Evolutionary conservation across 2,329 filamentous ascomycete species (phyloP), one percentile per base, ranked within the genome.

Genomic region (Aspergillus jensenii): DNA sequence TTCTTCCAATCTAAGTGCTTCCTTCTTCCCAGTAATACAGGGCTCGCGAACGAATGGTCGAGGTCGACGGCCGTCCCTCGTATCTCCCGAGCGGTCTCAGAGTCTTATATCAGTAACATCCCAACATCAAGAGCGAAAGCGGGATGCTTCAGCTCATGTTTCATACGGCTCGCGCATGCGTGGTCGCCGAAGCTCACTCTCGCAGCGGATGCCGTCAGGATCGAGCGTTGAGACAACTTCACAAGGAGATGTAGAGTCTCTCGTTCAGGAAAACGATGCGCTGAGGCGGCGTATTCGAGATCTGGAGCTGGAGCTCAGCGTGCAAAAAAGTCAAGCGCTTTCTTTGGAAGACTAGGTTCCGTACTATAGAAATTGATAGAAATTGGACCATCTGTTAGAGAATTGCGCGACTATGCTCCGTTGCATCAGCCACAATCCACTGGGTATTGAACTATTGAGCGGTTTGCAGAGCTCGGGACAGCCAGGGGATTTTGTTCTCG

Each of bases 1-100:
- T 19, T 83, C 80, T 8, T 83, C 81, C 6, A 84, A 79, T 59
- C 75, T 84, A 14, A 83, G 81, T 31, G 72, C 77, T 9, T 73
- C 78, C 15, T 74, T 78, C 45, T 74, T 76, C 53, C 68, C 75
- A 50, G 67, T 68, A 44, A 69, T 68, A 35, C 75, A 70, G 57
- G 68, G 68, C n/a, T 68, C 70, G 15, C 62, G 71, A 55, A 63
- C 73, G 31, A 73, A 67, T 44, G 64, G 62, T 41, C 67, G 75
- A 48, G 79, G 78, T 58, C 72, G 78, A 17, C 76, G 78, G 59
- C 72, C 74, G 31, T 80, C 78, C 7, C 66, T 75, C 25, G 73
- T 72, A 6, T 74, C 75, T 12, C 72, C 73, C 33, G 73, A 74
- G 25, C 74, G 69, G 8, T 71, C 68, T 6, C 60, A 75, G 62